Evolutionary conservation across 306 rosid species (phyloP).

Genomic region (Citrullus colocynthis): DNA sequence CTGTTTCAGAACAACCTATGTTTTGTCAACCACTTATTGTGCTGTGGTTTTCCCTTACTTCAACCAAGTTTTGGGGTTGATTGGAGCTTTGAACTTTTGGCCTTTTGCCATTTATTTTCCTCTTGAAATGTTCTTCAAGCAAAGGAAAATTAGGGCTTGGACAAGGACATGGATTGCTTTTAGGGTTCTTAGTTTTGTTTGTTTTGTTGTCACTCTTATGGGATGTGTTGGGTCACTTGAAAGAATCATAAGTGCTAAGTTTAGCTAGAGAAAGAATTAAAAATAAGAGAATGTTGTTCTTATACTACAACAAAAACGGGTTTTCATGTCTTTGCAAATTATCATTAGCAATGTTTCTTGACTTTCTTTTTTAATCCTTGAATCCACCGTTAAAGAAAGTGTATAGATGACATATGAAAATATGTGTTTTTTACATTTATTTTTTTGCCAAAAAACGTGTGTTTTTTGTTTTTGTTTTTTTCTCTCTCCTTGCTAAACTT

Average conservation of each 20-base stretch:
- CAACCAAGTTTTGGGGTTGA: slow-evolving; percentile 56
- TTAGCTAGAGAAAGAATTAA: slow-evolving; percentile 1
- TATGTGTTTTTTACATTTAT: too few species aligned
- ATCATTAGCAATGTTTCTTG: too few species aligned
- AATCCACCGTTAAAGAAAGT: too few species aligned
- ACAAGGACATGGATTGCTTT: slow-evolving; percentile 54
- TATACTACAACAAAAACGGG: too few species aligned
- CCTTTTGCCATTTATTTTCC: slow-evolving; percentile 73
- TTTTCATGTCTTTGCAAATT: too few species aligned
- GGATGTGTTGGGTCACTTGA: slow-evolving; percentile 63
- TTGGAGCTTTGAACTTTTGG: slow-evolving; percentile 85
- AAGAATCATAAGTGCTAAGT: slow-evolving; percentile 49
- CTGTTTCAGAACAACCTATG: slow-evolving; percentile 60
- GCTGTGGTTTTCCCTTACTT: slow-evolving; percentile 80
- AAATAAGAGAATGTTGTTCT: too few species aligned
- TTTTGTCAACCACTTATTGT: slow-evolving; percentile 52
- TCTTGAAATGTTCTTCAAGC: slow-evolving; percentile 73
- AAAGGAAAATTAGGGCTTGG: slow-evolving; percentile 55
- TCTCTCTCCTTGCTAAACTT: too few species aligned
- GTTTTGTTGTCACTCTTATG: slow-evolving; percentile 43
- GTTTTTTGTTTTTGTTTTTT: too few species aligned
- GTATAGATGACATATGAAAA: too few species aligned
- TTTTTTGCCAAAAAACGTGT: too few species aligned
- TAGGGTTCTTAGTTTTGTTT: slow-evolving; percentile 42
- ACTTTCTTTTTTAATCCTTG: too few species aligned